A percentile compares a stretch with the other conserved stretches of the same genome.
Evolutionary conservation across 495 filamentous ascomycete genomes (phyloP).

Genomic region (Podospora conica): DNA sequence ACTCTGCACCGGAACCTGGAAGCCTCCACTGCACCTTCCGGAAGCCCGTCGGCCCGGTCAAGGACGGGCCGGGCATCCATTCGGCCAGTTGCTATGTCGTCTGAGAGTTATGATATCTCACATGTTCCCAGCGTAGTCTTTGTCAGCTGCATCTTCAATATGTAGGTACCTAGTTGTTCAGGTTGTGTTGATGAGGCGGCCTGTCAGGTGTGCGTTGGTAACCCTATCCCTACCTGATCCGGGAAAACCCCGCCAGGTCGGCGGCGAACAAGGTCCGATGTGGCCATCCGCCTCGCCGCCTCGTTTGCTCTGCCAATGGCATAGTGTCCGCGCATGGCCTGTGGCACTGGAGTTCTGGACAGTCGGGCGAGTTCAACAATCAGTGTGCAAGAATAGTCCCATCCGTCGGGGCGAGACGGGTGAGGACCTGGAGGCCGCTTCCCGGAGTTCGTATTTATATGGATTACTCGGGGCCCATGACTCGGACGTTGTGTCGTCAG

Average conservation of each 20-base stretch:
- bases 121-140: not conserved
- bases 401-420: not conserved
- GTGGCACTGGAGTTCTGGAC: not conserved
- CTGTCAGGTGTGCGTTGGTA: not conserved
- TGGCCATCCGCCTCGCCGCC: not conserved
- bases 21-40: too few relatives aligned
- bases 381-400: too few relatives aligned
- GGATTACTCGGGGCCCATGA: too few relatives aligned
- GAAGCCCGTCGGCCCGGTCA: too few relatives aligned
- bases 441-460: not conserved
- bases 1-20: too few relatives aligned
- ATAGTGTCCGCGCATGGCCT: not conserved
- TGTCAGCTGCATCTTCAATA: not conserved
- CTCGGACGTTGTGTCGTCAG: too few relatives aligned
- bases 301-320: slow-evolving; percentile 7
- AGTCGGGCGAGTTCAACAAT: not conserved
- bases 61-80: too few relatives aligned
- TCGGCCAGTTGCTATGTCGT: not conserved
- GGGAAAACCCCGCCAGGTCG: not conserved
- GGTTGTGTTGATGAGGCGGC: not conserved
- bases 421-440: not conserved
- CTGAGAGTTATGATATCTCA: not conserved
- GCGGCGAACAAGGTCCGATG: not conserved
- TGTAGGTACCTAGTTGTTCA: too few relatives aligned
- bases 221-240: not conserved